These are phyloP conservation scores for Coemansia sp. DNA, from an alignment of 192 early-diverging fungal genomes.

Conservation along the genomic window DNA sequence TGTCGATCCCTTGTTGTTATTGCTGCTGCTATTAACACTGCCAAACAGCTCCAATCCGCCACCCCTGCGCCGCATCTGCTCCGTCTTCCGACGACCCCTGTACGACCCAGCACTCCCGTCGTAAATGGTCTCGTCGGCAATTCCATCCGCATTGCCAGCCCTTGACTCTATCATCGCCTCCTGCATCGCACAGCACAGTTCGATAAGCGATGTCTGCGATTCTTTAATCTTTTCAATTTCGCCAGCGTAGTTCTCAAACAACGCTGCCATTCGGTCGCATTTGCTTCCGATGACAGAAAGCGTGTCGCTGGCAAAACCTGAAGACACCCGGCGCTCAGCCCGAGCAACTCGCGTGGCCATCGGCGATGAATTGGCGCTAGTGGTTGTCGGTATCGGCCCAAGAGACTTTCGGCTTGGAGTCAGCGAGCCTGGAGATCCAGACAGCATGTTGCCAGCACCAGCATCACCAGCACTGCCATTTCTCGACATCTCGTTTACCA, in stretches of 20 bases:
- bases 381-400: background rate
- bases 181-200: conserved; percentile 30
- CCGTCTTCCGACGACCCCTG: conserved; percentile 42
- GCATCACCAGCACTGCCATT: conserved; percentile 1
- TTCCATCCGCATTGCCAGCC: background rate
- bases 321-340: conserved; percentile 46
- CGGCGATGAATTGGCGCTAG: conserved; percentile 3
- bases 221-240: conserved; percentile 29
- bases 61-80: conserved; percentile 38
- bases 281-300: conserved; percentile 43
- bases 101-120: conserved; percentile 15
- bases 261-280: conserved; percentile 41
- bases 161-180: conserved; percentile 5
- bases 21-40: background rate
- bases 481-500: conserved; percentile 41
- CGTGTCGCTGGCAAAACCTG: conserved; percentile 41
- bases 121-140: background rate
- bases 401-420: conserved; percentile 22
- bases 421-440: conserved; percentile 10
- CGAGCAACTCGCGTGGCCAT: conserved; percentile 24
- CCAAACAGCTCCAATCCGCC: conserved; percentile 20
- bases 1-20: background rate
- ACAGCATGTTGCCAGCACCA: background rate
- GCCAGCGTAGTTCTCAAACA: conserved; percentile 37
- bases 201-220: conserved; percentile 35